These are phyloP conservation scores for Zymoseptoria crescenta DNA, from an alignment of 2,329 filamentous ascomycete genomes.

Conservation along the genomic window DNA sequence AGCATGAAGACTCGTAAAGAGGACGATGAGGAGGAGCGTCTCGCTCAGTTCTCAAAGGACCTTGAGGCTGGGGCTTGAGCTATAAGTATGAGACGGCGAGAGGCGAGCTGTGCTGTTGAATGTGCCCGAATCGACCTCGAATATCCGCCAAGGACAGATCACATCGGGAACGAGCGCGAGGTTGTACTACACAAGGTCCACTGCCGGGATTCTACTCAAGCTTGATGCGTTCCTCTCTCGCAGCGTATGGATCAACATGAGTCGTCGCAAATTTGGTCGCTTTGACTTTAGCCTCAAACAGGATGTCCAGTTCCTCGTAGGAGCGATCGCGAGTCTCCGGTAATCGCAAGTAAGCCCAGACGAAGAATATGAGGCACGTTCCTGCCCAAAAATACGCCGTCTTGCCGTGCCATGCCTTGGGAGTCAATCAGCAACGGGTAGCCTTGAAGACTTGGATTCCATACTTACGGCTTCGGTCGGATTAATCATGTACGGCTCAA, in stretches of 20 bases:
- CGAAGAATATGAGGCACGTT: constrained; percentile 15
- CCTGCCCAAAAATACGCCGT: constrained; percentile 6
- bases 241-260: constrained; percentile 11
- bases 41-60: constrained; percentile 20
- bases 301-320: constrained; percentile 31
- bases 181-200: neutral
- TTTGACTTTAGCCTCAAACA: constrained; percentile 28
- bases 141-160: no score
- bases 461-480: constrained; percentile 11
- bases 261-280: constrained; percentile 21
- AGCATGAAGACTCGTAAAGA: constrained; percentile 35
- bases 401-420: neutral
- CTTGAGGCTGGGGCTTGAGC: constrained; percentile 11
- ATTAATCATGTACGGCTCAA: constrained; percentile 33
- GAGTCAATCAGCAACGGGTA: no score
- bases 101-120: neutral
- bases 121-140: neutral
- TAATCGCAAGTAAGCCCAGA: constrained; percentile 28
- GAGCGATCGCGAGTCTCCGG: constrained; percentile 31
- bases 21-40: constrained; percentile 15
- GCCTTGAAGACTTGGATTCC: no score
- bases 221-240: constrained; percentile 4
- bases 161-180: neutral
- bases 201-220: neutral
- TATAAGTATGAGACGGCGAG: neutral